These are phyloP conservation scores for Acacia concinna DNA, from an alignment of 331 rosid genomes.

Conservation along the genomic window DNA sequence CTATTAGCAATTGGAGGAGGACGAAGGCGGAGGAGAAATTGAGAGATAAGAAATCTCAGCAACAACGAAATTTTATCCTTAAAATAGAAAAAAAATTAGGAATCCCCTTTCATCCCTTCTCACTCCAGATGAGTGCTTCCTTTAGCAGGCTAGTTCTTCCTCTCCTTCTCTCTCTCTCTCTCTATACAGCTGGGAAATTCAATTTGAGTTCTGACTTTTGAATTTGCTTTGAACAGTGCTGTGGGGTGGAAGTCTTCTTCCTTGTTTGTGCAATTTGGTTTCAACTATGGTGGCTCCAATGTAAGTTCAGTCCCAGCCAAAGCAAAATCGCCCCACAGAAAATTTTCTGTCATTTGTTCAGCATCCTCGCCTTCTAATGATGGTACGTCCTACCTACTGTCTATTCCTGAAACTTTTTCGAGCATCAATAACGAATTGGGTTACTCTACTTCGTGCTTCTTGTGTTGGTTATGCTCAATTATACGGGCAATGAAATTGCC, in stretches of 20 bases:
- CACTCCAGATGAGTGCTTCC: constrained; percentile 32
- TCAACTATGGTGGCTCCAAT: constrained; percentile 27
- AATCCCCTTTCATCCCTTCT: neutral
- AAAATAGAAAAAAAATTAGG: neutral
- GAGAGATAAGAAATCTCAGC: constrained; percentile 7
- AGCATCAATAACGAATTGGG: neutral
- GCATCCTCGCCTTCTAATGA: constrained; percentile 59
- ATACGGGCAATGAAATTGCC: constrained; percentile 14
- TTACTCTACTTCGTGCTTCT: neutral
- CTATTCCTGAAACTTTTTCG: neutral
- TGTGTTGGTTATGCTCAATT: constrained; percentile 5
- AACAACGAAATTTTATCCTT: neutral
- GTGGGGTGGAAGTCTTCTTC: constrained; percentile 68
- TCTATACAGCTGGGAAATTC: neutral
- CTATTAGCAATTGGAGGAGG: neutral
- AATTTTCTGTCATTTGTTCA: constrained; percentile 54
- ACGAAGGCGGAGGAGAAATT: neutral
- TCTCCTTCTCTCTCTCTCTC: constrained; percentile 8
- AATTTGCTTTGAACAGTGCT: constrained; percentile 39
- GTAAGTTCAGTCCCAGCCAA: constrained; percentile 34
- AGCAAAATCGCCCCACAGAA: constrained; percentile 29
- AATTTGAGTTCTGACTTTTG: neutral
- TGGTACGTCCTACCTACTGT: constrained; percentile 45
- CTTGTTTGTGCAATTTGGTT: constrained; percentile 41
- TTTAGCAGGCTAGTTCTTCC: constrained; percentile 29